phyloP scores from a whole-genome alignment of 2,329 filamentous ascomycete species.

The Paraphoma chrysanthemicola region DNA sequence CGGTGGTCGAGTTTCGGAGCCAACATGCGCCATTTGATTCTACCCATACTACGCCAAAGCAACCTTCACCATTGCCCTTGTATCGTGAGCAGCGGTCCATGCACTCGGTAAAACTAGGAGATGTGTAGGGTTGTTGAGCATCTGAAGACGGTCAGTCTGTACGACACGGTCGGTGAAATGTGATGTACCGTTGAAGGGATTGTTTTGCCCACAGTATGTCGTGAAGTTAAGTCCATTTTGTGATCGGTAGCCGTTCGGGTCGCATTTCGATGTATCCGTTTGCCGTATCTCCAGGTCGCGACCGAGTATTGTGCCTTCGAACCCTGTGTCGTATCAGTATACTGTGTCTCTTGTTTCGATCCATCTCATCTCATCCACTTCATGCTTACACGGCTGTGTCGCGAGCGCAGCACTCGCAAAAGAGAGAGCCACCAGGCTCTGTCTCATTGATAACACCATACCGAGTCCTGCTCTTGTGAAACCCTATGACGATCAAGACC shows the following conservation, averaged over 20 bases:
- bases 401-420: constrained; percentile 30
- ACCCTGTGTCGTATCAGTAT: constrained; percentile 23
- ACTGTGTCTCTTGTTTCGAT: background rate
- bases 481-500: background rate
- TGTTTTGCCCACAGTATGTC: constrained; percentile 37
- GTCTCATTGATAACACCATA: constrained; percentile 9
- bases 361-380: background rate
- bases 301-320: constrained; percentile 17
- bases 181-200: constrained; percentile 32
- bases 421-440: constrained; percentile 24
- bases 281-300: constrained; percentile 23
- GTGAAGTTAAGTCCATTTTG: constrained; percentile 41
- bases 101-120: constrained; percentile 29
- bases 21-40: constrained; percentile 28
- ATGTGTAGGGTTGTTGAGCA: constrained; percentile 21
- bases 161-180: background rate
- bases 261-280: constrained; percentile 16
- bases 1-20: constrained; percentile 35
- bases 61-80: constrained; percentile 38
- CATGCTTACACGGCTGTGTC: constrained; percentile 28
- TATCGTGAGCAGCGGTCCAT: constrained; percentile 43
- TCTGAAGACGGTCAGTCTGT: constrained; percentile 20
- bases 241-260: constrained; percentile 27
- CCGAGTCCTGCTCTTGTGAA: background rate
- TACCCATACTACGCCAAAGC: constrained; percentile 38